These are phyloP conservation scores for Pulicaria dysenterica DNA, from an alignment of 129 eudicot genomes.

Conservation along the genomic window DNA sequence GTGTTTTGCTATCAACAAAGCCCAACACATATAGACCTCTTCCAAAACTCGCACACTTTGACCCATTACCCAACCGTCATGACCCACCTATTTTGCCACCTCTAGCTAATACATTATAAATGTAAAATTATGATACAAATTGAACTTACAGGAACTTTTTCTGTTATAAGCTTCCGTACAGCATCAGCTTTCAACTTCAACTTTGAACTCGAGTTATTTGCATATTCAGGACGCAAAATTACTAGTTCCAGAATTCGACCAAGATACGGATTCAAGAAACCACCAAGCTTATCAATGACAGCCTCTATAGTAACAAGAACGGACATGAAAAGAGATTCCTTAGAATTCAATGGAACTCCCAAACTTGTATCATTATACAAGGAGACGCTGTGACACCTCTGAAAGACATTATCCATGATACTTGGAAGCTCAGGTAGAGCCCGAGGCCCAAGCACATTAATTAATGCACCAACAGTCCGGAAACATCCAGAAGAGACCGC, in stretches of 20 bases:
- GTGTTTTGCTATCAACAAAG: not conserved
- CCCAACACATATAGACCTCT: not conserved
- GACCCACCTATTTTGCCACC: not conserved
- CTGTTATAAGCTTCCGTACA: slow-evolving; percentile 65
- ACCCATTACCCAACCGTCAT: not conserved
- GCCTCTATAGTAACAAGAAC: slow-evolving; percentile 74
- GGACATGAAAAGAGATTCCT: slow-evolving; percentile 56
- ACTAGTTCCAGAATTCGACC: slow-evolving; percentile 62
- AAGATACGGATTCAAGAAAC: slow-evolving; percentile 80
- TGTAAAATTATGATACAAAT: not conserved
- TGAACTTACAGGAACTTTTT: slow-evolving; percentile 73
- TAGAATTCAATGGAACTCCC: slow-evolving; percentile 26
- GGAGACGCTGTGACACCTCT: slow-evolving; percentile 41
- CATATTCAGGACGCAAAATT: slow-evolving; percentile 59
- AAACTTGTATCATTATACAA: slow-evolving; percentile 28
- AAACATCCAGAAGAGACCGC: slow-evolving; percentile 64
- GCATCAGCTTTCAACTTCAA: slow-evolving; percentile 69
- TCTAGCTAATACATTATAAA: not conserved
- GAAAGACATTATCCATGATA: slow-evolving; percentile 66
- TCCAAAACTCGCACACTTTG: not conserved
- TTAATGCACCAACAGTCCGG: slow-evolving; percentile 74
- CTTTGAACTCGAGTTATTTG: slow-evolving; percentile 45
- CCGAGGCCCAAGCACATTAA: slow-evolving; percentile 76
- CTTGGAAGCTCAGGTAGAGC: slow-evolving; percentile 84
- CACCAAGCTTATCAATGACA: slow-evolving; percentile 76